A percentile compares a stretch with the other conserved stretches of the same genome.
phyloP scores from a whole-genome alignment of 1,284 basidiomycete genomes.

The Inonotus hispidus region DNA sequence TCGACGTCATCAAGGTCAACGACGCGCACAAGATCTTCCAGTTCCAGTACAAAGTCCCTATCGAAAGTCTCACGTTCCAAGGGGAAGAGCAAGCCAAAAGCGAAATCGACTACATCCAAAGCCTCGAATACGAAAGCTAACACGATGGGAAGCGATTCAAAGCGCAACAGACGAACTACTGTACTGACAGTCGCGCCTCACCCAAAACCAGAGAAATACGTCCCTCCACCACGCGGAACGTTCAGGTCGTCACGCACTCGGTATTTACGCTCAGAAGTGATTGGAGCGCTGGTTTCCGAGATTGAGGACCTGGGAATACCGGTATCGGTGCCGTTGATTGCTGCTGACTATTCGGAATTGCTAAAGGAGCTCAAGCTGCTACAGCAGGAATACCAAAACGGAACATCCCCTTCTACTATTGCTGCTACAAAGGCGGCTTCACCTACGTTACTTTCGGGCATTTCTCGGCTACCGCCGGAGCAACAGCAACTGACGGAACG shows the following conservation, averaged over 20 bases:
- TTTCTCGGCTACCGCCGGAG: background rate
- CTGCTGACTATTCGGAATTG: background rate
- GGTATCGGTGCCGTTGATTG: background rate
- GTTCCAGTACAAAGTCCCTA: background rate
- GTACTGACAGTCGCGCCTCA: background rate
- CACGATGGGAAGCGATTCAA: background rate
- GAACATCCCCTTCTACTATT: no score
- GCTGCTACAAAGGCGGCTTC: no score
- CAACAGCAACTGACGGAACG: background rate
- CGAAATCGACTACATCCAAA: slow-evolving; percentile 2
- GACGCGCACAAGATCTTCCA: background rate
- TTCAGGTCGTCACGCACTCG: slow-evolving; percentile 11
- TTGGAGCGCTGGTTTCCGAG: background rate
- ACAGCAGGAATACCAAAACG: background rate
- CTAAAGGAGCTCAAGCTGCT: background rate
- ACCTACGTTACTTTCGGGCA: no score
- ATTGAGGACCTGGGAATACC: background rate
- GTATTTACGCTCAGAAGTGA: slow-evolving; percentile 2
- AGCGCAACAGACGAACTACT: background rate
- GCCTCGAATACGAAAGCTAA: background rate
- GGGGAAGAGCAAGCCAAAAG: background rate
- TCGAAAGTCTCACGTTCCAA: background rate
- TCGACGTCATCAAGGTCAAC: background rate
- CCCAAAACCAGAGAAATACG: slow-evolving; percentile 6
- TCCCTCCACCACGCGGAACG: slow-evolving; percentile 11